phyloP scores from a whole-genome alignment of 2,329 filamentous ascomycete genomes.

The Colletotrichum karsti region DNA sequence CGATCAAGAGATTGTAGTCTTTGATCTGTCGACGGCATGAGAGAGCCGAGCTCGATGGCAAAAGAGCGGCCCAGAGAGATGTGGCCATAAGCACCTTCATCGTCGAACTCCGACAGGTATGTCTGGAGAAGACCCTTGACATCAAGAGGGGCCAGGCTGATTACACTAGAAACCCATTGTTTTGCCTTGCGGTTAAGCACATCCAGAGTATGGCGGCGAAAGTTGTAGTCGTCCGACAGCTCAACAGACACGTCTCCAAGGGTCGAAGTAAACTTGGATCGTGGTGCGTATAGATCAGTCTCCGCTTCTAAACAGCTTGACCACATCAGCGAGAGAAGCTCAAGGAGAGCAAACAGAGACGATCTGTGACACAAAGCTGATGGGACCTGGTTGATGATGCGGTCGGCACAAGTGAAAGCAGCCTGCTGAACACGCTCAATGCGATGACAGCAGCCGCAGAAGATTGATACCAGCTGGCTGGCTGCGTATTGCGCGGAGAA shows the following conservation, averaged over 20 bases:
- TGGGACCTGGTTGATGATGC: conserved; percentile 84
- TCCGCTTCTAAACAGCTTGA: conserved; percentile 92
- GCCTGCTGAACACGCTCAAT: conserved; percentile 92
- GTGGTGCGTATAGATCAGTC: conserved; percentile 91
- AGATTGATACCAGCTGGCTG: conserved; percentile 83
- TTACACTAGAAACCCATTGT: conserved; percentile 80
- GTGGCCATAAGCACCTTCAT: conserved; percentile 90
- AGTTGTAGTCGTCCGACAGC: conserved; percentile 90
- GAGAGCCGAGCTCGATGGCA: conserved; percentile 88
- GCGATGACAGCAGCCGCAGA: conserved; percentile 91
- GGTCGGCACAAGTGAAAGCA: conserved; percentile 83
- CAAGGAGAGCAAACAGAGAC: conserved; percentile 91
- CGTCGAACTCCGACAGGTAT: conserved; percentile 93
- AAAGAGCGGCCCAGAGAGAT: conserved; percentile 94
- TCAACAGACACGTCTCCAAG: conserved; percentile 84
- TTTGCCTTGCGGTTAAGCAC: conserved; percentile 80
- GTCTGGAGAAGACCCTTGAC: conserved; percentile 96
- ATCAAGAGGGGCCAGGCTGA: conserved; percentile 88
- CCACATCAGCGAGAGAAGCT: conserved; percentile 95
- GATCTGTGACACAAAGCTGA: conserved; percentile 90
- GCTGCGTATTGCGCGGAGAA: conserved; percentile 96
- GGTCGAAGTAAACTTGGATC: conserved; percentile 79
- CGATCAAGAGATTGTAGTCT: conserved; percentile 83
- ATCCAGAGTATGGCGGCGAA: conserved; percentile 82
- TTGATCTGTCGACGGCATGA: conserved; percentile 87